Base-by-base conservation (phyloP, 805 yeast species). In the Kodamaea neixiangensis region DNA sequence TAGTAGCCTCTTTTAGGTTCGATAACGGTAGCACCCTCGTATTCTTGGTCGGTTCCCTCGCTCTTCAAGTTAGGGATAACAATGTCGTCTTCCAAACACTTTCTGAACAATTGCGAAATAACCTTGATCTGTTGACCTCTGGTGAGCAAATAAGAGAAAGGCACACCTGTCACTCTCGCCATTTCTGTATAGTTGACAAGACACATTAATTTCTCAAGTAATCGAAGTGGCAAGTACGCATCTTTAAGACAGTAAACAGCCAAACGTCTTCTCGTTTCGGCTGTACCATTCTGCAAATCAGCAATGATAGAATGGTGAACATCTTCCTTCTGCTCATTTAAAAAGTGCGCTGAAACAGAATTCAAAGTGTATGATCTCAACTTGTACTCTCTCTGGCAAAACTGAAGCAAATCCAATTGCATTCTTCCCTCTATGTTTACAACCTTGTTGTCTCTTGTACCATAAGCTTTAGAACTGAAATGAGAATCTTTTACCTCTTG, bases 81-180 rank as follows among this genome's bases (percentile, higher is more conserved):
- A 48, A 93, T 82, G 57, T 87, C 90, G 52, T 88, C 85, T 58
- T 89, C 83, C 15, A 90, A 72, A 65, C 99, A 96, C 68, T 94
- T 96, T 59, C 99, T 79, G 71, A 89, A 94, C 45, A 94, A 75
- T 71, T 94, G 99, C 0, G 98, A 92, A 46, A 94, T 84, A 62
- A 94, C 99, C 68, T 94, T 94, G 67, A 94, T 93, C 69, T 96
- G 99, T 73, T 94, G 99, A 37, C 99, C 99, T 64, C 99, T 81
- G 13, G 96, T 67, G 41, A 94, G 72, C 54, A 94, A 77, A 63
- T 84, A 93, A 0, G 97, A 87, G 62, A 94, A 90, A 0, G 99
- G 99, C 9, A 94, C 98, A 57, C 99, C 99, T 0, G 99, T 94
- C 21, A 94, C 99, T 74, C 99, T 86, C 1, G 99, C 97, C 99